Evolutionary conservation across 441 rosid species (phyloP).

Genomic region (Brassica balearica): DNA sequence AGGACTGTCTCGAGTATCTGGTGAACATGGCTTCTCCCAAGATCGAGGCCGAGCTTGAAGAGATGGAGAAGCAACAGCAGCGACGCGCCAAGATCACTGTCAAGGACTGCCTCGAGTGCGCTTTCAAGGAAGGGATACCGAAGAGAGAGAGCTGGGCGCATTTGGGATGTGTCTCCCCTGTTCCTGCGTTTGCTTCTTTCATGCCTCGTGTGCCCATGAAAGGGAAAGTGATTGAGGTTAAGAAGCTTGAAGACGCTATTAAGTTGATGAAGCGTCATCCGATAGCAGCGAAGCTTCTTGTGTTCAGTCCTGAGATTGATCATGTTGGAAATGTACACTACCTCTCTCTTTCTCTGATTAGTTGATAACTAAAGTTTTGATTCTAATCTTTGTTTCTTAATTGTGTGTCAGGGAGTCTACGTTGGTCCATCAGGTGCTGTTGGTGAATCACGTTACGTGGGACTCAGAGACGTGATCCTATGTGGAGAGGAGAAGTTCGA

Average conservation of each 20-base stretch:
- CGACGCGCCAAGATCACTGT: not conserved
- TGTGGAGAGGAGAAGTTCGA: not conserved
- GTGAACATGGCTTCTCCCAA: conserved; percentile 5
- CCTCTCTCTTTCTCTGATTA: not conserved
- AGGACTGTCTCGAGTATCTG: conserved; percentile 2
- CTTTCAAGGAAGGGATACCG: conserved; percentile 28
- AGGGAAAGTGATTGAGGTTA: conserved; percentile 21
- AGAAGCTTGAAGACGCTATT: not conserved
- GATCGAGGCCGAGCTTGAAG: not conserved
- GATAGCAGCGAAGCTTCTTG: conserved; percentile 21
- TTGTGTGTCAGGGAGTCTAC: not conserved
- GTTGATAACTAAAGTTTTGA: not conserved
- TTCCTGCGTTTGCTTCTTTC: conserved; percentile 7
- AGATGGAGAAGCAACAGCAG: conserved; percentile 1
- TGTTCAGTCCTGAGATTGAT: conserved; percentile 29
- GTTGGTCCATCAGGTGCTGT: not conserved
- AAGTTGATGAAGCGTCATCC: not conserved
- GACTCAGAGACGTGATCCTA: conserved; percentile 3
- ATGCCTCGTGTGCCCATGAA: conserved; percentile 22
- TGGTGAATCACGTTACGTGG: conserved; percentile 1
- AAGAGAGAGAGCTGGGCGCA: not conserved
- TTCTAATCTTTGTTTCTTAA: not conserved
- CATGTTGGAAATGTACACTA: conserved; percentile 14
- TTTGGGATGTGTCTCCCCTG: conserved; percentile 14
- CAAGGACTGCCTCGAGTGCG: conserved; percentile 7